Evolutionary conservation across 2,329 filamentous ascomycete genomes (phyloP).

Genomic region (Pyricularia sp.): DNA sequence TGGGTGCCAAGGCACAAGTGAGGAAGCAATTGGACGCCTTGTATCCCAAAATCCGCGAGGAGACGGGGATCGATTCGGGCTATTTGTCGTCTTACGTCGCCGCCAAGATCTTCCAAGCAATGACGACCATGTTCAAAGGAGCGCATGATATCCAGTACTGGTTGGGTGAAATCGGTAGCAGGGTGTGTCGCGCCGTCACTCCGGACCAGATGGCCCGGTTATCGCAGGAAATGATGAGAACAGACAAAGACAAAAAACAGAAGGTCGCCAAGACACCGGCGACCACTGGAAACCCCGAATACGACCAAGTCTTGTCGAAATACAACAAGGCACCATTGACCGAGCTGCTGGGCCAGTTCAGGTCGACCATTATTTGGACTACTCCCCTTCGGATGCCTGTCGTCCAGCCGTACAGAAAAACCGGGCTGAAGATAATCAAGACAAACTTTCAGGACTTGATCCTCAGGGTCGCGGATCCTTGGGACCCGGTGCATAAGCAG

Average conservation of each 20-base stretch:
- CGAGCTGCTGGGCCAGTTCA: conserved; percentile 51
- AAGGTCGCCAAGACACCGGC: conserved; percentile 5
- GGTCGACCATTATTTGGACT: conserved; percentile 88
- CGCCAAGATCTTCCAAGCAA: conserved; percentile 72
- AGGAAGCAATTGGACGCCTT: conserved; percentile 68
- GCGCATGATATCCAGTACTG: conserved; percentile 93
- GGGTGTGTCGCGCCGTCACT: conserved; percentile 73
- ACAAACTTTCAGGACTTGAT: conserved; percentile 72
- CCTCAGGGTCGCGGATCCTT: conserved; percentile 54
- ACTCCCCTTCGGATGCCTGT: conserved; percentile 90
- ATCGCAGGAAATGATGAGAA: conserved; percentile 24
- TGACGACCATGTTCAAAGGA: conserved; percentile 77
- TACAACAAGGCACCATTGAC: conserved; percentile 12
- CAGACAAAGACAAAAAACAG: neutral
- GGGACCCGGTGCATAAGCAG: conserved; percentile 69
- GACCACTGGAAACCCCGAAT: conserved; percentile 9
- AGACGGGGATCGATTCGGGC: conserved; percentile 36
- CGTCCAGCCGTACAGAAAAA: conserved; percentile 81
- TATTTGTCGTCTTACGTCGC: conserved; percentile 66
- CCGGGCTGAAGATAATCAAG: conserved; percentile 46
- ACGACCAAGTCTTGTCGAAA: conserved; percentile 10
- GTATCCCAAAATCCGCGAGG: conserved; percentile 53
- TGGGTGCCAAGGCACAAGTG: conserved; percentile 85
- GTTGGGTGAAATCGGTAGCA: conserved; percentile 81
- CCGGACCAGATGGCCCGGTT: conserved; percentile 67